phyloP scores from a whole-genome alignment of 371 early-diverging fungal species.

The Mucor piriformis region DNA sequence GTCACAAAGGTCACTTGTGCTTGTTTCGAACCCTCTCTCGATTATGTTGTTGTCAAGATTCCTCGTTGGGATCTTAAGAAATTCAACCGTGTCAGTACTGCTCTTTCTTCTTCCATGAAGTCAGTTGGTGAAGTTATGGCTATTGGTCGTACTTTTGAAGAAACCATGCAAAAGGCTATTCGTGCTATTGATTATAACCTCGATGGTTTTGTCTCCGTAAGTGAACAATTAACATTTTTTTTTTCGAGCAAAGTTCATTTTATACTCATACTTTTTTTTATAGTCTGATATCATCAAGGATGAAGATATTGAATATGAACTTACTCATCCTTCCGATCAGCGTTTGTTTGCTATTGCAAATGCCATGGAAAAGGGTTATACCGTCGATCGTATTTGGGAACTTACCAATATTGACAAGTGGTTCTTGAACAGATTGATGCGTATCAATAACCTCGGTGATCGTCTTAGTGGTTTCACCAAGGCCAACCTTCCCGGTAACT shows the following conservation, averaged over 20 bases:
- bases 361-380: slow-evolving; percentile 81
- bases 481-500: slow-evolving; percentile 52
- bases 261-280: slow-evolving; percentile 13
- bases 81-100: slow-evolving; percentile 87
- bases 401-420: slow-evolving; percentile 91
- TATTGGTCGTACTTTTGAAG: slow-evolving; percentile 93
- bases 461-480: slow-evolving; percentile 49
- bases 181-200: slow-evolving; percentile 87
- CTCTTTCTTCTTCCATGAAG: slow-evolving; percentile 91
- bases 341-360: slow-evolving; percentile 93
- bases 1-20: slow-evolving; percentile 95
- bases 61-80: slow-evolving; percentile 96
- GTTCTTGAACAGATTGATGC: slow-evolving; percentile 91
- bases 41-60: slow-evolving; percentile 93
- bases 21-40: slow-evolving; percentile 93
- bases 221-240: slow-evolving; percentile 7
- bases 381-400: slow-evolving; percentile 84
- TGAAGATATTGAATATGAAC: slow-evolving; percentile 74
- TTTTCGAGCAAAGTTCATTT: not conserved
- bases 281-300: slow-evolving; percentile 36
- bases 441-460: slow-evolving; percentile 56
- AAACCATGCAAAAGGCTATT: slow-evolving; percentile 95
- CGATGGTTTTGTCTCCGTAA: slow-evolving; percentile 75
- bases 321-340: slow-evolving; percentile 84
- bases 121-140: slow-evolving; percentile 98